Conservation (phyloP, 805 yeast genomes). For the Metschnikowia cubensis region DNA sequence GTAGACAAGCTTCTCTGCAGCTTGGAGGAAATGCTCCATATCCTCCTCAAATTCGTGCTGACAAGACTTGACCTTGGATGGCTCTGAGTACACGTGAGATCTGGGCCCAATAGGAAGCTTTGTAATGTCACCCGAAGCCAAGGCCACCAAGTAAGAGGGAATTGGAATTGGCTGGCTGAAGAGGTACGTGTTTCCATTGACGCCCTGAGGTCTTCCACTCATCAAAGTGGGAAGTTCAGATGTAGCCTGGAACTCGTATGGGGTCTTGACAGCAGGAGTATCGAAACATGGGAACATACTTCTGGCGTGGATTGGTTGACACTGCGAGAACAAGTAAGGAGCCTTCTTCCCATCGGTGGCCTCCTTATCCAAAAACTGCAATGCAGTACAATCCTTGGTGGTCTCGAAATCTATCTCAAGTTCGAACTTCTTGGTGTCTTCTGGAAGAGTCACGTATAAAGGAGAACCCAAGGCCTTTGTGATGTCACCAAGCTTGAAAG, state of each 20-base stretch:
- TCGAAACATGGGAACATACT: slow-evolving; percentile 87
- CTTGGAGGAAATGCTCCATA: slow-evolving; percentile 70
- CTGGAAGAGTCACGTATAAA: slow-evolving; percentile 30
- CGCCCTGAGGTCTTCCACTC: slow-evolving; percentile 52
- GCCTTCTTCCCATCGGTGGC: slow-evolving; percentile 68
- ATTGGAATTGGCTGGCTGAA: slow-evolving; percentile 79
- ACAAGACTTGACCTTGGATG: slow-evolving; percentile 59
- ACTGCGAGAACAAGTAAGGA: slow-evolving; percentile 80
- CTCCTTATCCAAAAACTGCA: slow-evolving; percentile 76
- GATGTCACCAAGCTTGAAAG: slow-evolving; percentile 37
- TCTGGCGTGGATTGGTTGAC: slow-evolving; percentile 90
- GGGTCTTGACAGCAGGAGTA: slow-evolving; percentile 78
- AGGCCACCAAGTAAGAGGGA: slow-evolving; percentile 77
- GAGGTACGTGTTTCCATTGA: slow-evolving; percentile 31
- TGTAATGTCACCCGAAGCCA: slow-evolving; percentile 77
- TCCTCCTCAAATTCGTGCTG: slow-evolving; percentile 78
- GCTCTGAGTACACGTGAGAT: slow-evolving; percentile 78
- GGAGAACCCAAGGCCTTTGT: slow-evolving; percentile 59
- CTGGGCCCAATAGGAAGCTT: slow-evolving; percentile 78
- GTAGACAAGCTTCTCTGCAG: slow-evolving; percentile 74
- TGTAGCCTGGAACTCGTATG: slow-evolving; percentile 52
- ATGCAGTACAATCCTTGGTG: slow-evolving; percentile 72
- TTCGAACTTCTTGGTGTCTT: slow-evolving; percentile 14
- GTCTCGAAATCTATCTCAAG: slow-evolving; percentile 58
- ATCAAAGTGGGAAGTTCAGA: slow-evolving; percentile 70